These are phyloP conservation scores for Xerocomus tenax DNA, from an alignment of 1,284 basidiomycete species.

Conservation along the genomic window DNA sequence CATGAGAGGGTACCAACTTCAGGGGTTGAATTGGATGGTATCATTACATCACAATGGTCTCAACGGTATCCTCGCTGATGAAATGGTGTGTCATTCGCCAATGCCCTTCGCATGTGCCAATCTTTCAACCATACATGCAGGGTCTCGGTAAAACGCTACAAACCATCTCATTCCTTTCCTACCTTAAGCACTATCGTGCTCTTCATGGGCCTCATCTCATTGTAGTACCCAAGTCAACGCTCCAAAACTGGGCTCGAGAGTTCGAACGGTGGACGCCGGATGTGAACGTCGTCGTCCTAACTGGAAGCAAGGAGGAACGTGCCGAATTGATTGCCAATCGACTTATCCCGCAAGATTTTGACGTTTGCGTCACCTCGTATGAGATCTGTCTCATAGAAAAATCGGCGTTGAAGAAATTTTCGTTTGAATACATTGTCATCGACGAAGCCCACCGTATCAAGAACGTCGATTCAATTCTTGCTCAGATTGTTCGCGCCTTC, in stretches of 20 bases:
- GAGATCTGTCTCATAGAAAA: constrained; percentile 97
- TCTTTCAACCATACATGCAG: constrained; percentile 34
- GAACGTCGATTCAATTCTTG: constrained; percentile 94
- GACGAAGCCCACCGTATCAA: constrained; percentile 99
- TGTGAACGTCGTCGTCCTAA: constrained; percentile 74
- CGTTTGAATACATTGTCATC: constrained; percentile 97
- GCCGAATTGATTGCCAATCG: constrained; percentile 70
- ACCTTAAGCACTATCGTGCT: constrained; percentile 79
- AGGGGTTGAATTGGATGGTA: constrained; percentile 97
- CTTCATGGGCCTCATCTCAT: constrained; percentile 84
- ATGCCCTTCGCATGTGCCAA: not conserved
- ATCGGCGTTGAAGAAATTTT: constrained; percentile 84
- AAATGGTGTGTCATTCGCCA: constrained; percentile 59
- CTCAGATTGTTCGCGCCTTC: constrained; percentile 92
- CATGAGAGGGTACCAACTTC: constrained; percentile 93
- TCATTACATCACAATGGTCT: constrained; percentile 87
- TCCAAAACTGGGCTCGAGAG: constrained; percentile 95
- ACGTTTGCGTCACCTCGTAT: constrained; percentile 94
- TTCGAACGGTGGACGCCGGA: constrained; percentile 90
- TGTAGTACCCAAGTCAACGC: constrained; percentile 94
- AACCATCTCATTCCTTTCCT: constrained; percentile 95
- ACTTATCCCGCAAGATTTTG: constrained; percentile 84
- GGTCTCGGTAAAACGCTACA: constrained; percentile 97
- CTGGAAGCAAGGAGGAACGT: constrained; percentile 87
- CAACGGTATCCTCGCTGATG: constrained; percentile 89